Base-by-base conservation (phyloP, 2,329 filamentous ascomycete species). In the Leptographium radiaticola region DNA sequence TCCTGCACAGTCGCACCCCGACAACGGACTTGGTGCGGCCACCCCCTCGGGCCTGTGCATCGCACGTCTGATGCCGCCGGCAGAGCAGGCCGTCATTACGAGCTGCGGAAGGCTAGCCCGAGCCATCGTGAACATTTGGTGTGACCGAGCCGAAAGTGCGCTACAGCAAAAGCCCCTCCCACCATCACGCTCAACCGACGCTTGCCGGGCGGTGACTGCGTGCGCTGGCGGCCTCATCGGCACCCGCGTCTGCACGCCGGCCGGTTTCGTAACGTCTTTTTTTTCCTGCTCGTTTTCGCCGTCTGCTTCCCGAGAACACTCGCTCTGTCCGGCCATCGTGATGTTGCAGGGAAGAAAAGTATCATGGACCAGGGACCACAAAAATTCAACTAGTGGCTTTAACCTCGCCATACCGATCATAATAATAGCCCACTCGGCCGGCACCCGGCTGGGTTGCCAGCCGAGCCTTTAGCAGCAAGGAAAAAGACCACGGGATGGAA, bases 91-190 rank as follows among this genome's bases (percentile, higher is more conserved):
- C 6, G 16, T 31, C 31, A 40, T 45, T 31, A 33, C 52, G 46
- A 39, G 49, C 49, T 30, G 16, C 12, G 31, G 38, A 49, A 49
- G 45, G 49, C 44, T 38, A 44, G 49, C 38, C 51, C 12, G 49
- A 52, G 12, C 40, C 45, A 54, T 54, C 52, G 55, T 54, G 55
- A 56, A 52, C 55, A 20, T 30, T 30, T 33, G 34, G 52, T 50
- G 45, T 38, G 49, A 54, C 39, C 9, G 33, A 15, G 30, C 45
- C 34, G 51, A 25, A 39, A 44, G 34, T 39, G 39, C 30, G 49
- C 40, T 51, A 49, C 33, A 44, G 34, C 20, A 16, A 13, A 30
- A 11, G 33, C 33, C 30, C 30, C 42, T 16, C 36, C 50, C 50
- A 46, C 50, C 42, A 38, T 46, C 50, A 34, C 40, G 31, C 18